Evolutionary conservation across 352 stramenopile genomes (phyloP).

Genomic region (Phytophthora litchii): DNA sequence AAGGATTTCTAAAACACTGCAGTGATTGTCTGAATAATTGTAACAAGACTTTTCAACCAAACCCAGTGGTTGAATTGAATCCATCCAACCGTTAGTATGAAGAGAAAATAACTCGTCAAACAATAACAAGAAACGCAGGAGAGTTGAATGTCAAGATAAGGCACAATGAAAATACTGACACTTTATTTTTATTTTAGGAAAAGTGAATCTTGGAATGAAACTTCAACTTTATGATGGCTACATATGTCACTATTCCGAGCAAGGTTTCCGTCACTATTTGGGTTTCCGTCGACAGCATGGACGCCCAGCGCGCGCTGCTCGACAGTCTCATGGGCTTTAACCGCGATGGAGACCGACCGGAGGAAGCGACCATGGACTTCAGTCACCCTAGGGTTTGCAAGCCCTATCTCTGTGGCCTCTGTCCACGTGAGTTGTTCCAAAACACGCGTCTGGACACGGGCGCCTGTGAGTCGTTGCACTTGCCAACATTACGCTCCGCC

Average conservation of each 20-base stretch:
- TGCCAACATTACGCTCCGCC: slow-evolving; percentile 65
- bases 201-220: no score
- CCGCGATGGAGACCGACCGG: slow-evolving; percentile 84
- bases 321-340: slow-evolving; percentile 93
- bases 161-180: no score
- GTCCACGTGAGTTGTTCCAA: slow-evolving; percentile 89
- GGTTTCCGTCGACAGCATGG: no score
- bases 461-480: slow-evolving; percentile 71
- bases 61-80: no score
- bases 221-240: slow-evolving; percentile 10
- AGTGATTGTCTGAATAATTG: no score
- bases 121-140: no score
- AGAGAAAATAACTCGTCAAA: no score
- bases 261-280: background rate
- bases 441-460: slow-evolving; percentile 90
- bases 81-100: no score
- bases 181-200: no score
- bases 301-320: slow-evolving; percentile 85
- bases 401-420: slow-evolving; percentile 81
- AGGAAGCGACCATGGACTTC: slow-evolving; percentile 83
- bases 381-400: slow-evolving; percentile 80
- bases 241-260: slow-evolving; percentile 5
- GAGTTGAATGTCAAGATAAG: no score
- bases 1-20: no score
- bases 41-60: no score